These are phyloP conservation scores for Globisporangium lucens DNA, from an alignment of 352 stramenopile species.

Conservation along the genomic window DNA sequence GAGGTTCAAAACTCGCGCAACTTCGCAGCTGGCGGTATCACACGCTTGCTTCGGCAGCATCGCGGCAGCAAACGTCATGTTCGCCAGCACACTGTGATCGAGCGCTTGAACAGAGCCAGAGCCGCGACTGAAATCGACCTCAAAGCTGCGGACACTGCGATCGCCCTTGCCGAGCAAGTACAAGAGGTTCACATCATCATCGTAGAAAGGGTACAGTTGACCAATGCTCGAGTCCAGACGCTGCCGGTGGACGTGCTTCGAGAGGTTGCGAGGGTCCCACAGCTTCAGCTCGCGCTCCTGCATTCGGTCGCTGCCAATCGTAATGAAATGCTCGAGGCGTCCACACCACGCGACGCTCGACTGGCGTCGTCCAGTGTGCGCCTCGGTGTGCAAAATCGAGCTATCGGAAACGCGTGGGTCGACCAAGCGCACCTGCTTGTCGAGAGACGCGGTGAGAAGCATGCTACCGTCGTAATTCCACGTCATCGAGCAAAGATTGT, in stretches of 20 bases:
- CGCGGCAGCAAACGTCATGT: constrained; percentile 54
- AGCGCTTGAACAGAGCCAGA: constrained; percentile 38
- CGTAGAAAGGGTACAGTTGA: constrained; percentile 63
- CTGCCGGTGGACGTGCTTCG: constrained; percentile 52
- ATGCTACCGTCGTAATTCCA: constrained; percentile 77
- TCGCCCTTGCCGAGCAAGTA: constrained; percentile 76
- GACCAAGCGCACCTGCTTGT: constrained; percentile 46
- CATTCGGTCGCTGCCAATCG: constrained; percentile 55
- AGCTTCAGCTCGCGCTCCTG: constrained; percentile 77
- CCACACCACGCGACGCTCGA: constrained; percentile 62
- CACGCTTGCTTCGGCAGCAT: constrained; percentile 54
- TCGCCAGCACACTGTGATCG: constrained; percentile 44
- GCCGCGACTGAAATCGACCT: constrained; percentile 45
- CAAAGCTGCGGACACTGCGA: constrained; percentile 52
- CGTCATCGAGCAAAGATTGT: constrained; percentile 28
- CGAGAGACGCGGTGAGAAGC: constrained; percentile 38
- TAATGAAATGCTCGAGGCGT: constrained; percentile 48
- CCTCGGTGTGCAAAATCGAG: constrained; percentile 20
- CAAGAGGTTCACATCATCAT: constrained; percentile 62
- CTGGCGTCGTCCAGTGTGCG: constrained; percentile 46
- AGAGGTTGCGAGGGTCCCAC: constrained; percentile 62
- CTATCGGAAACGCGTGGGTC: constrained; percentile 40
- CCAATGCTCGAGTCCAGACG: constrained; percentile 64
- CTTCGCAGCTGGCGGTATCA: constrained; percentile 52
- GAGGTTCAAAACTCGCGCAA: constrained; percentile 63